Evolutionary conservation across 1,284 basidiomycete genomes (phyloP).

Genomic region (Leucoagaricus sp.): DNA sequence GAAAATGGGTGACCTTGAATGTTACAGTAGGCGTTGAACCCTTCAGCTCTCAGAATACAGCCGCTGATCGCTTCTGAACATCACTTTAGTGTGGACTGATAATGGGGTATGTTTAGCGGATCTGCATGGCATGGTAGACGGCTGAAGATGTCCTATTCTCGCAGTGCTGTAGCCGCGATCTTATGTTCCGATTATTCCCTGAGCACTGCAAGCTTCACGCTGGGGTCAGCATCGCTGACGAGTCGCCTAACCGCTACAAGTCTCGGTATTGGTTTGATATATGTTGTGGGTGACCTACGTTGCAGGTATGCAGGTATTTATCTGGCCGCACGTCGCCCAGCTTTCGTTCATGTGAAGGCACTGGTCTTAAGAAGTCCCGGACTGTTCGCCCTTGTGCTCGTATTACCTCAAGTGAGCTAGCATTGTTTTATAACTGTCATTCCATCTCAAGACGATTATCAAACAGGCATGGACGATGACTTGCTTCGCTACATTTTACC

Average conservation of each 20-base stretch:
- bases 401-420: not conserved
- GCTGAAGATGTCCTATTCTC: not conserved
- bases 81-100: not conserved
- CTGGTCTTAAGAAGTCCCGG: not conserved
- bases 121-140: not conserved
- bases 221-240: not conserved
- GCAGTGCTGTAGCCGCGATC: not conserved
- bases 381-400: not conserved
- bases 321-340: no score
- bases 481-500: constrained; percentile 2
- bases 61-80: not conserved
- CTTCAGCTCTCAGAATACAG: not conserved
- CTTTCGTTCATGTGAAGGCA: not conserved
- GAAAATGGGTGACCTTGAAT: constrained; percentile 6
- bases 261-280: not conserved
- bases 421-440: not conserved
- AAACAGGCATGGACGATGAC: not conserved
- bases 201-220: not conserved
- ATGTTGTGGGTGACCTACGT: not conserved
- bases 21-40: not conserved
- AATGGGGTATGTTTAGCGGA: not conserved
- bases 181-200: constrained; percentile 1
- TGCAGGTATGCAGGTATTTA: no score
- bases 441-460: no score
- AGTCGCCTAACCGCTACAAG: not conserved